These are phyloP conservation scores for Globisporangium viniferum DNA, from an alignment of 352 stramenopile species.

Conservation along the genomic window DNA sequence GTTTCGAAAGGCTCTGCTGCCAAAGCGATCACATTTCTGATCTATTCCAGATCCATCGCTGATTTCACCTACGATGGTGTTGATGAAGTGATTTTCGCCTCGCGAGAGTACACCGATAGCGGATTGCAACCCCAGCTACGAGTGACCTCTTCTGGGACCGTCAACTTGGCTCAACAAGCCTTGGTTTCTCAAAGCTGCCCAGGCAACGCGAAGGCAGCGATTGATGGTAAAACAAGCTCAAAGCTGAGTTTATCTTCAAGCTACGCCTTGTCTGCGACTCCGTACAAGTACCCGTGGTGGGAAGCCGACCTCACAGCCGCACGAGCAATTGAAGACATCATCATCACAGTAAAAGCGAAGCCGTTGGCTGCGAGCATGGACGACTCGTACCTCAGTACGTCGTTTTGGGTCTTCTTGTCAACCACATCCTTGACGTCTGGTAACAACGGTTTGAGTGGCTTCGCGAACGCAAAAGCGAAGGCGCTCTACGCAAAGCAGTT, in stretches of 20 bases:
- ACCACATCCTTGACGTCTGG: slow-evolving; percentile 24
- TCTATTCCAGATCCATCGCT: slow-evolving; percentile 42
- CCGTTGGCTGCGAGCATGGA: slow-evolving; percentile 28
- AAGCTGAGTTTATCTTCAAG: slow-evolving; percentile 37
- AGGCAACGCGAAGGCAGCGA: slow-evolving; percentile 45
- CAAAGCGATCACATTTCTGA: slow-evolving; percentile 45
- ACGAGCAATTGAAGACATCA: slow-evolving; percentile 45
- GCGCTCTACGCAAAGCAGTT: slow-evolving; percentile 37
- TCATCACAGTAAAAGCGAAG: slow-evolving; percentile 48
- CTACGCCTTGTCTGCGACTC: slow-evolving; percentile 47
- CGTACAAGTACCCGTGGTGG: slow-evolving; percentile 63
- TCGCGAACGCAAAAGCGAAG: slow-evolving; percentile 22
- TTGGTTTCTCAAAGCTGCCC: slow-evolving; percentile 44
- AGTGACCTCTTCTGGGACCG: slow-evolving; percentile 43
- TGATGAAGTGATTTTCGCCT: slow-evolving; percentile 57
- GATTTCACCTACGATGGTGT: slow-evolving; percentile 50
- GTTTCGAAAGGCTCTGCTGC: slow-evolving; percentile 13
- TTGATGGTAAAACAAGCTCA: slow-evolving; percentile 35
- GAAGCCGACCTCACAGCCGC: slow-evolving; percentile 34
- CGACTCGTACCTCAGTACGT: slow-evolving; percentile 26
- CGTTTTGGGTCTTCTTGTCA: slow-evolving; percentile 54
- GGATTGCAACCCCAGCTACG: slow-evolving; percentile 35
- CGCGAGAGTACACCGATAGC: slow-evolving; percentile 39
- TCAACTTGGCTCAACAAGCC: slow-evolving; percentile 40
- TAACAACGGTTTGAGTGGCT: slow-evolving; percentile 35